Evolutionary conservation across 2,329 filamentous ascomycete genomes (phyloP).

Genomic region (Pseudogymnoascus sp.): DNA sequence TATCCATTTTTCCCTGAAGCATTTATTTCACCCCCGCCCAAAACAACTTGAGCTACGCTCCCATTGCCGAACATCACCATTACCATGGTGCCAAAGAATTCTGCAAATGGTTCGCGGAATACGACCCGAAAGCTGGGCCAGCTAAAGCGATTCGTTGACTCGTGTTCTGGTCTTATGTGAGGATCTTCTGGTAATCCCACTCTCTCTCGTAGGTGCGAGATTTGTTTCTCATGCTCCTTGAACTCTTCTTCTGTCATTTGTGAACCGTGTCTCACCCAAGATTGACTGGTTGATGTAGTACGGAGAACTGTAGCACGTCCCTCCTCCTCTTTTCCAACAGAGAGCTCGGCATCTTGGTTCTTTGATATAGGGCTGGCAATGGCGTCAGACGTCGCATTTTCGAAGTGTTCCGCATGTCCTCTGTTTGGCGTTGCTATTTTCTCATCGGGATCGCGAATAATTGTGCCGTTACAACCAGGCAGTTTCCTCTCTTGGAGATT

Average conservation of each 20-base stretch:
- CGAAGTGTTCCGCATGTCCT: not conserved
- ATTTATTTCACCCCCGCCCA: constrained; percentile 37
- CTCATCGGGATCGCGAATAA: not conserved
- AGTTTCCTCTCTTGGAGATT: not conserved
- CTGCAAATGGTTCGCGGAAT: constrained; percentile 53
- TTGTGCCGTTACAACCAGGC: not conserved
- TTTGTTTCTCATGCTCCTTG: not conserved
- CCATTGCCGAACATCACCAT: constrained; percentile 64
- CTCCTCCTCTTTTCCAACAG: not conserved
- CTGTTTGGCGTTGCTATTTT: not conserved
- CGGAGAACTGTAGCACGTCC: not conserved
- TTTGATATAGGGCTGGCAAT: not conserved
- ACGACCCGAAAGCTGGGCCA: constrained; percentile 49
- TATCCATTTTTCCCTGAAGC: constrained; percentile 20
- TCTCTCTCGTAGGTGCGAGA: not conserved
- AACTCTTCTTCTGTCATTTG: not conserved
- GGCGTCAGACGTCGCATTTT: not conserved
- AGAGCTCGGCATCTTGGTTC: not conserved
- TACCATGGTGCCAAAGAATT: constrained; percentile 63
- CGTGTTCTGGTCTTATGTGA: constrained; percentile 23
- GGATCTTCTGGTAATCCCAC: constrained; percentile 11
- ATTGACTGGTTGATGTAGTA: not conserved
- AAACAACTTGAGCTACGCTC: constrained; percentile 61
- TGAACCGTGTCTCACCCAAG: not conserved
- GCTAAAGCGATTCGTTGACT: constrained; percentile 30